These are phyloP conservation scores for Poa pratensis DNA, from an alignment of 176 grass and related monocot genomes.

Conservation along the genomic window DNA sequence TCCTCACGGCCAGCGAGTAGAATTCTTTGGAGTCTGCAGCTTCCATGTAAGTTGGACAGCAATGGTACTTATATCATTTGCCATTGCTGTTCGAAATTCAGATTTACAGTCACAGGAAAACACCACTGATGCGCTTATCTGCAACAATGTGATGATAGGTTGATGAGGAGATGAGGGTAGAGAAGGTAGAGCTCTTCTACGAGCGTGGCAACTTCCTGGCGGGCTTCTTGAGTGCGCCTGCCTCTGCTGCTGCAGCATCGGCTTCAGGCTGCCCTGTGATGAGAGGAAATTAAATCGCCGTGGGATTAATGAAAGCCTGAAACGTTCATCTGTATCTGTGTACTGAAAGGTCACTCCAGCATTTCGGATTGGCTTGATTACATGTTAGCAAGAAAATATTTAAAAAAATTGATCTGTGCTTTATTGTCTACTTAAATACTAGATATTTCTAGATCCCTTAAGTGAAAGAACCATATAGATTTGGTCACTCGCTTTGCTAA, in stretches of 20 bases:
- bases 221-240: conserved; percentile 47
- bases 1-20: conserved; percentile 45
- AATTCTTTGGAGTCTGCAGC: conserved; percentile 63
- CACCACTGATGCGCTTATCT: background rate
- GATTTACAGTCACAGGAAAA: background rate
- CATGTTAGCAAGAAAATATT: background rate
- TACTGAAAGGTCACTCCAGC: background rate
- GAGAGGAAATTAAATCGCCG: background rate
- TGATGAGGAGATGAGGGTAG: conserved; percentile 53
- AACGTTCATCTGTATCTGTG: background rate
- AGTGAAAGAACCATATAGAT: background rate
- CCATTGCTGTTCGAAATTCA: background rate
- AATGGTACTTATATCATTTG: background rate
- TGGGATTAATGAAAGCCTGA: background rate
- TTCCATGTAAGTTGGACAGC: conserved; percentile 47
- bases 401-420: background rate
- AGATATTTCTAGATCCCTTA: background rate
- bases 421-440: background rate
- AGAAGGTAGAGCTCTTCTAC: conserved; percentile 62
- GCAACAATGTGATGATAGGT: conserved; percentile 32
- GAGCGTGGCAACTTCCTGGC: conserved; percentile 74
- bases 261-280: conserved; percentile 42
- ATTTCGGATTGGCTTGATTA: background rate
- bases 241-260: background rate
- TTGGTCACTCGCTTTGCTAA: background rate